Evolutionary conservation across 176 grass and related monocot species (phyloP).

Genomic region (Puya raimondii): DNA sequence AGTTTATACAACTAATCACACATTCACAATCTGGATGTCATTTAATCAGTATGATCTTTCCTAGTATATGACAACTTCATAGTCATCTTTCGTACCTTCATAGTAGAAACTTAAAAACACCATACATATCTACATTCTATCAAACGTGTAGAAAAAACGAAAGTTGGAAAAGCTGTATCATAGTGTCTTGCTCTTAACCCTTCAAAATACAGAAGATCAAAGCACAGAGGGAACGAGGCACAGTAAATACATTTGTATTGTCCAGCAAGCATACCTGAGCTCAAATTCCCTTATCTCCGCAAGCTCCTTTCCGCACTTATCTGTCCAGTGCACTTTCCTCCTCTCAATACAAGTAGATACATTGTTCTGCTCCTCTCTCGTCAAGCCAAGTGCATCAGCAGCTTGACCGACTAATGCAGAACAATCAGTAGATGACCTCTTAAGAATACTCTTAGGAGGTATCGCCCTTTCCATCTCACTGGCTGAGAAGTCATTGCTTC

Average conservation of each 20-base stretch:
- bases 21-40: too few relatives aligned
- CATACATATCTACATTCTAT: too few relatives aligned
- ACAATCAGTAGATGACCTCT: neutral
- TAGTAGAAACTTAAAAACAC: too few relatives aligned
- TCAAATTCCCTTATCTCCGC: slow-evolving; percentile 19
- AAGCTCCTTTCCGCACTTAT: slow-evolving; percentile 25
- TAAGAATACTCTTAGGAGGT: slow-evolving; percentile 3
- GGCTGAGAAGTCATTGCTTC: neutral
- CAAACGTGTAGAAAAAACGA: too few relatives aligned
- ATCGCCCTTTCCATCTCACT: neutral
- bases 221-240: neutral
- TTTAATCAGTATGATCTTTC: too few relatives aligned
- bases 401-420: neutral
- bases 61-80: too few relatives aligned
- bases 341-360: neutral
- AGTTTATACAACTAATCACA: too few relatives aligned
- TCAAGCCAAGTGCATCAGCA: neutral
- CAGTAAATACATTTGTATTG: neutral
- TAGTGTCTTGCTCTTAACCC: neutral
- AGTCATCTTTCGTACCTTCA: too few relatives aligned
- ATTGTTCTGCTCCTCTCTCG: neutral
- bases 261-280: slow-evolving; percentile 9
- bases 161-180: too few relatives aligned
- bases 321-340: slow-evolving; percentile 26
- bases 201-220: neutral